phyloP scores from a whole-genome alignment of 2,329 filamentous ascomycete species.

The Cercospora beticola region DNA sequence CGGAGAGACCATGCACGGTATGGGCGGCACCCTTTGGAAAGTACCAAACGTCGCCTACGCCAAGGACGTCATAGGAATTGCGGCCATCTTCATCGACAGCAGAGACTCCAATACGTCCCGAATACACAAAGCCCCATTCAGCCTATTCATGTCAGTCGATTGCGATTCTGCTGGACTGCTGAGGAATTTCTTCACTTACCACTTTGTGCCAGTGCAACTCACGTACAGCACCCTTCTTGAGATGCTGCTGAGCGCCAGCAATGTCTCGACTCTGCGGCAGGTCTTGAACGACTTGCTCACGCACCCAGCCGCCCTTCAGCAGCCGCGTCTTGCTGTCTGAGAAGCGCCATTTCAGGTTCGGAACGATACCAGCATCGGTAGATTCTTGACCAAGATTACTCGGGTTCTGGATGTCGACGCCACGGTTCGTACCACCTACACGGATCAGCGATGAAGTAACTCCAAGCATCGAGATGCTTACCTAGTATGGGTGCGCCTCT shows the following conservation, averaged over 20 bases:
- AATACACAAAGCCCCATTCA: constrained; percentile 56
- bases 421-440: neutral
- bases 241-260: constrained; percentile 66
- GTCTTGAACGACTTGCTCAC: constrained; percentile 41
- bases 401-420: neutral
- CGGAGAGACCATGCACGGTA: constrained; percentile 62
- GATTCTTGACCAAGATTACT: neutral
- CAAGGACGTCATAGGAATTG: constrained; percentile 51
- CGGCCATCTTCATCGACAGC: constrained; percentile 55
- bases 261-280: constrained; percentile 66
- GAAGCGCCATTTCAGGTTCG: neutral
- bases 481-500: constrained; percentile 49
- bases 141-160: neutral
- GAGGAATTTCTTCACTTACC: constrained; percentile 26
- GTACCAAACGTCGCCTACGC: constrained; percentile 35
- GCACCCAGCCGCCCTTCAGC: neutral
- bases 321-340: neutral
- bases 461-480: neutral
- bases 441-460: neutral
- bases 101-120: constrained; percentile 53
- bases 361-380: neutral
- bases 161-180: neutral
- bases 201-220: constrained; percentile 65
- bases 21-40: constrained; percentile 49
- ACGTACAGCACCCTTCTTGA: constrained; percentile 64